Conservation (phyloP, 2,329 filamentous ascomycete species). For the Fusarium gaditjirri region DNA sequence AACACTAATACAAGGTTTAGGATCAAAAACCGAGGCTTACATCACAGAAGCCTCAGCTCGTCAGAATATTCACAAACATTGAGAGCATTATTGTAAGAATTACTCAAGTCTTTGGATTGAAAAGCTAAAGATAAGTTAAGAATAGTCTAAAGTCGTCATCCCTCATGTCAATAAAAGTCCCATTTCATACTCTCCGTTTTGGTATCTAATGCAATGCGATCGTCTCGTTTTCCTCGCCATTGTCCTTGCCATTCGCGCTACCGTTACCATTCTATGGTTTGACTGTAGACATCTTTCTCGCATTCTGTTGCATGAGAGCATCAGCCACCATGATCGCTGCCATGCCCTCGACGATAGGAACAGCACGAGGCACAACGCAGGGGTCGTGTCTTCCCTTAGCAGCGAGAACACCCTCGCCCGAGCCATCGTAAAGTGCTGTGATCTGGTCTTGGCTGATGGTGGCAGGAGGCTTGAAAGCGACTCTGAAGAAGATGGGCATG, state of each 20-base stretch:
- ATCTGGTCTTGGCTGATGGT: slow-evolving; percentile 91
- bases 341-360: slow-evolving; percentile 93
- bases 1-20: background rate
- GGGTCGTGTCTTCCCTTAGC: slow-evolving; percentile 96
- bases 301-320: slow-evolving; percentile 84
- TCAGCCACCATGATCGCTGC: slow-evolving; percentile 88
- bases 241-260: background rate
- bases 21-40: background rate
- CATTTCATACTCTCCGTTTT: slow-evolving; percentile 22
- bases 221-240: background rate
- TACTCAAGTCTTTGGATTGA: background rate
- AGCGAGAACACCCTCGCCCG: slow-evolving; percentile 77
- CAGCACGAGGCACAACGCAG: slow-evolving; percentile 87
- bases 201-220: slow-evolving; percentile 16
- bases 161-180: slow-evolving; percentile 23
- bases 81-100: background rate
- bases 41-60: background rate
- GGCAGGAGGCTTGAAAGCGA: slow-evolving; percentile 94
- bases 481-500: slow-evolving; percentile 91
- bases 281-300: slow-evolving; percentile 57
- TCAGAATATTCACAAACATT: background rate
- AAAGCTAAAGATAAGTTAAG: background rate
- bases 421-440: slow-evolving; percentile 82
- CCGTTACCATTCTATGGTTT: slow-evolving; percentile 11
- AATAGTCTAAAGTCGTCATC: slow-evolving; percentile 3